These are phyloP conservation scores for Reticulascus tulasneorum DNA, from an alignment of 2,329 filamentous ascomycete genomes.

Conservation along the genomic window DNA sequence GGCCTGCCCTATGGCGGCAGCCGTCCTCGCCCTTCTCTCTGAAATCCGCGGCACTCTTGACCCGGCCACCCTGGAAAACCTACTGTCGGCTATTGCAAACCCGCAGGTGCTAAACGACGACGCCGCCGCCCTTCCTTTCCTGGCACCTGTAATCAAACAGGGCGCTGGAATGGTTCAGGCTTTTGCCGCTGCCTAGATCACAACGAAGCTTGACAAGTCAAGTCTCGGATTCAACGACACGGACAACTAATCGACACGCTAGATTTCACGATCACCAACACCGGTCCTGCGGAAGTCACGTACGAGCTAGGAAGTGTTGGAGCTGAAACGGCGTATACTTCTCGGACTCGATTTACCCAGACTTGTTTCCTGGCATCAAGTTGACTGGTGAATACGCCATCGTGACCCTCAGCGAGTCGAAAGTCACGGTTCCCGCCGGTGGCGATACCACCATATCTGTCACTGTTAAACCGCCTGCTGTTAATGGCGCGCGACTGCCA, in stretches of 20 bases:
- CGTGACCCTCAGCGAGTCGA: constrained; percentile 2
- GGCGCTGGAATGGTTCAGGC: constrained; percentile 58
- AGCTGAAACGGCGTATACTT: constrained; percentile 35
- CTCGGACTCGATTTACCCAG: constrained; percentile 44
- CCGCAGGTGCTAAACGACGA: constrained; percentile 45
- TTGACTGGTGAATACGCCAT: constrained; percentile 30
- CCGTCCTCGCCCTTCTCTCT: constrained; percentile 49
- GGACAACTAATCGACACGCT: constrained; percentile 42
- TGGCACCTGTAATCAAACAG: constrained; percentile 56
- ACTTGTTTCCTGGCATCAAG: constrained; percentile 20
- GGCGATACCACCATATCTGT: constrained; percentile 41
- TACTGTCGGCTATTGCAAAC: constrained; percentile 45
- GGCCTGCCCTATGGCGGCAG: constrained; percentile 53
- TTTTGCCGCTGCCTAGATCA: constrained; percentile 53
- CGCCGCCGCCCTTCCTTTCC: constrained; percentile 24
- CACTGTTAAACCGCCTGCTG: constrained; percentile 34
- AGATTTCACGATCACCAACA: constrained; percentile 54
- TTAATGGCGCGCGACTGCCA: constrained; percentile 31
- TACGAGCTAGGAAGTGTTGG: constrained; percentile 49
- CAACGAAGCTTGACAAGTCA: constrained; percentile 47
- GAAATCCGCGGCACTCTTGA: constrained; percentile 46
- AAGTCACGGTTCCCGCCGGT: constrained; percentile 37
- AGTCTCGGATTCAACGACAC: constrained; percentile 63
- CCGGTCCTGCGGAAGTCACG: constrained; percentile 40
- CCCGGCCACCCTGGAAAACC: constrained; percentile 43